Base-by-base conservation (phyloP, 352 stramenopile genomes). In the Elongisporangium anandrum region DNA sequence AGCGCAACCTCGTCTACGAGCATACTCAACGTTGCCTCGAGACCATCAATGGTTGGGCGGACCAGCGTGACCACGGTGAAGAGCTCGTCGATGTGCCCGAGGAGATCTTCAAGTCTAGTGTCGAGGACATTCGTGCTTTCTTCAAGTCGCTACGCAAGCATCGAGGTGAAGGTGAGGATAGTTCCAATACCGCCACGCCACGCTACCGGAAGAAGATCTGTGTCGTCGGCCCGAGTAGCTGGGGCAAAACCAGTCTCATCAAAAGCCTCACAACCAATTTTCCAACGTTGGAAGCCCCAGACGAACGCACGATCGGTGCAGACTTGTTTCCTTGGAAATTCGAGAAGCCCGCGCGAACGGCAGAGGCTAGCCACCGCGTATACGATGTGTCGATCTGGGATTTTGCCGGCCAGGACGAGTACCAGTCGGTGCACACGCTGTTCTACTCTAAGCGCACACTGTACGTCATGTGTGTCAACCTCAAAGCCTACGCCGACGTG, bases 241-340 rank as follows among this genome's bases (percentile, higher is more conserved):
- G 60, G 64, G 66, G 70, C 4, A 78, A 75, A 41, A 78, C 70
- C 0, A 75, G 66, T 34, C 58, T 78, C 34, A 68, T 75, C 49
- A 69, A 69, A 26, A 73, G 58, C 34, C 56, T 75, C n/a, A 58
- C 19, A 9, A 53, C 41, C n/a, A 56, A 59, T n/a, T 9, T 39
- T 20, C 29, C 59, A 3, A 59, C 41, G 1, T 53, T 72, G 4
- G 59, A 66, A 20, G 29, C 54, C 10, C 58, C 60, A 15, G 63
- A 73, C 38, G 45, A 64, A 19, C 70, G 66, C 4, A 78, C 70
- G 2, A 69, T 75, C 50, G 70, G 70, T 7, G 72, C 75, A 19
- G 66, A 78, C 17, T 50, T 77, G 7, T 61, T 72, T n/a, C 21
- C 65, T 4, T 74, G 62, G 29, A 19, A 56, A 3, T 77, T 77